Percentiles rank a stretch among this genome's conserved stretches.
These are phyloP conservation scores for Fraxinus greggii DNA, from an alignment of 305 asterid species.

Conservation along the genomic window DNA sequence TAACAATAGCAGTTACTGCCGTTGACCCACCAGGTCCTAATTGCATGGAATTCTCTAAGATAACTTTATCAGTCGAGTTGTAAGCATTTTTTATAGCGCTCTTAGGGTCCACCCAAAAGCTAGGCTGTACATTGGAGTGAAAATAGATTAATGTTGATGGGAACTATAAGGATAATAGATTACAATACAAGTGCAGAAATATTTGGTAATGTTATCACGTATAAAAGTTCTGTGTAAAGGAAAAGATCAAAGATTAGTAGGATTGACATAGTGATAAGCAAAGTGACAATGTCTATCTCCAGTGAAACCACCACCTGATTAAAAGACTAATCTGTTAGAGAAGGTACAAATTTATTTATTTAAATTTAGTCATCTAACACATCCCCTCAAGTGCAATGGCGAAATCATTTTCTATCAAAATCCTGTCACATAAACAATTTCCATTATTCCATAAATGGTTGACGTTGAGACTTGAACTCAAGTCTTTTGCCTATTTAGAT, in stretches of 20 bases:
- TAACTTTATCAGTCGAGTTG: conserved; percentile 52
- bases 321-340: background rate
- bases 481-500: background rate
- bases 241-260: background rate
- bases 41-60: conserved; percentile 63
- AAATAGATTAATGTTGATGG: background rate
- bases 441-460: background rate
- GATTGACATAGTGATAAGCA: background rate
- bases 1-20: conserved; percentile 79
- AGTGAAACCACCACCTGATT: background rate
- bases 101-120: conserved; percentile 37
- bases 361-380: background rate
- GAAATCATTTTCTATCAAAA: background rate
- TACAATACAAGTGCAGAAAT: background rate
- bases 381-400: background rate
- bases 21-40: conserved; percentile 91
- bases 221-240: background rate
- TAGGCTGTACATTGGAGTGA: background rate
- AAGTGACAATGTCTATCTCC: background rate
- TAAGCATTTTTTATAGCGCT: conserved; percentile 65
- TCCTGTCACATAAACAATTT: background rate
- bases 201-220: background rate
- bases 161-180: background rate
- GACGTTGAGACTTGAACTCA: background rate
- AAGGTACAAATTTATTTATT: background rate